phyloP scores from a whole-genome alignment of 129 eudicot species.

The Pseudognaphalium luteoalbum region DNA sequence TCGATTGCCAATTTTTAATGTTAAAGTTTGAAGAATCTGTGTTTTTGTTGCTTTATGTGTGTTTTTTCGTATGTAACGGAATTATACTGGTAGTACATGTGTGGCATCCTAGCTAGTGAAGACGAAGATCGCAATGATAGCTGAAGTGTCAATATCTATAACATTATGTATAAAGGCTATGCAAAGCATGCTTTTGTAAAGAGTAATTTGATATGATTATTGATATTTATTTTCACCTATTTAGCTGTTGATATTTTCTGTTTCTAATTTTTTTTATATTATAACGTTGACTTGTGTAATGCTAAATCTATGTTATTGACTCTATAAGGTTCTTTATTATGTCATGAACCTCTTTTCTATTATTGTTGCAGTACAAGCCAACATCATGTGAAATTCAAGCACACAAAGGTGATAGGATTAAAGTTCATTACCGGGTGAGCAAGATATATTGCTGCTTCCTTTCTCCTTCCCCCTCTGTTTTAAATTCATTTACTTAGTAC shows the following conservation, averaged over 20 bases:
- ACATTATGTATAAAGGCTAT: not conserved
- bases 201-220: not conserved
- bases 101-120: no score
- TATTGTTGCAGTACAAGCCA: conserved; percentile 76
- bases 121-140: no score
- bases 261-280: conserved; percentile 10
- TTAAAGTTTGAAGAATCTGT: not conserved
- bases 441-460: conserved; percentile 23
- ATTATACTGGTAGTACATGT: not conserved
- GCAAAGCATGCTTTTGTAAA: not conserved
- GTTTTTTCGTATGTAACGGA: not conserved
- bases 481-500: not conserved
- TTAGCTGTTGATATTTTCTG: conserved; percentile 10
- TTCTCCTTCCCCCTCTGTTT: not conserved
- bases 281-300: conserved; percentile 19
- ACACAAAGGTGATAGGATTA: conserved; percentile 85
- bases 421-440: conserved; percentile 95
- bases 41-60: not conserved
- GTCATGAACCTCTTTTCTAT: not conserved
- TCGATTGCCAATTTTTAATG: not conserved
- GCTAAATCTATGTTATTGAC: conserved; percentile 2
- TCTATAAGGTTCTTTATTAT: not conserved
- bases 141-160: not conserved
- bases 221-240: not conserved
- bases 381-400: conserved; percentile 80